A percentile compares a stretch with the other conserved stretches of the same genome.
Evolutionary conservation across 148 eudicot genomes (phyloP).

Genomic region (Amaranthus palmeri): DNA sequence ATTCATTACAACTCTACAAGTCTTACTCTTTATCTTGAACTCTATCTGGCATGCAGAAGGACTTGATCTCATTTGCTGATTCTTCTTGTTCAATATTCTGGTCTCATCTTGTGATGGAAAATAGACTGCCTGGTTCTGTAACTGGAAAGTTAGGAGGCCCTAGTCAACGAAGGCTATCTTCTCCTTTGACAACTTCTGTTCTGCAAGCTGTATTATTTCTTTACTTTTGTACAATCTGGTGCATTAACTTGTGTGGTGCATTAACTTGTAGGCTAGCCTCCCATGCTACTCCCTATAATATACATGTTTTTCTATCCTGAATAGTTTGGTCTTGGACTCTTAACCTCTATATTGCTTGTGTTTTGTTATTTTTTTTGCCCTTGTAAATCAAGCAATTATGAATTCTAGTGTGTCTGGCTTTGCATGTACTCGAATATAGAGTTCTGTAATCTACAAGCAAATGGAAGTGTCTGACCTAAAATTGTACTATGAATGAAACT

Average conservation of each 20-base stretch:
- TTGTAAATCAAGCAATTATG: neutral
- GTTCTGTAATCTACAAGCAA: too few species aligned
- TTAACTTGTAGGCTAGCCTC: slow-evolving; percentile 12
- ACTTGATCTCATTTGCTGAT: slow-evolving; percentile 53
- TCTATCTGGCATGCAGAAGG: slow-evolving; percentile 49
- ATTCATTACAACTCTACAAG: neutral
- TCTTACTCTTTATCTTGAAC: neutral
- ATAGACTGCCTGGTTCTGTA: slow-evolving; percentile 55
- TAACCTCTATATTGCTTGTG: neutral
- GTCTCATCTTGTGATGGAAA: slow-evolving; percentile 42
- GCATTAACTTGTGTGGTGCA: neutral
- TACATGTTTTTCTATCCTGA: neutral
- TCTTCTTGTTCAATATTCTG: slow-evolving; percentile 62
- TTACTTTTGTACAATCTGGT: neutral
- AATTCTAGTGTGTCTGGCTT: neutral
- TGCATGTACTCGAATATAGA: too few species aligned
- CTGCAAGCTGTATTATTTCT: slow-evolving; percentile 72
- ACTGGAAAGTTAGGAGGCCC: slow-evolving; percentile 94
- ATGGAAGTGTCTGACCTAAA: too few species aligned
- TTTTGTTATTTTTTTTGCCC: neutral
- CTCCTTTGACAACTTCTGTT: slow-evolving; percentile 53
- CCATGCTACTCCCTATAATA: neutral
- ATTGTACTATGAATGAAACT: too few species aligned
- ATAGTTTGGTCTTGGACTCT: neutral
- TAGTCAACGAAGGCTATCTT: slow-evolving; percentile 78